Evolutionary conservation across 1,284 basidiomycete genomes (phyloP), one percentile per base, ranked within the genome.

Genomic region (Cryptococcus maquisensis): DNA sequence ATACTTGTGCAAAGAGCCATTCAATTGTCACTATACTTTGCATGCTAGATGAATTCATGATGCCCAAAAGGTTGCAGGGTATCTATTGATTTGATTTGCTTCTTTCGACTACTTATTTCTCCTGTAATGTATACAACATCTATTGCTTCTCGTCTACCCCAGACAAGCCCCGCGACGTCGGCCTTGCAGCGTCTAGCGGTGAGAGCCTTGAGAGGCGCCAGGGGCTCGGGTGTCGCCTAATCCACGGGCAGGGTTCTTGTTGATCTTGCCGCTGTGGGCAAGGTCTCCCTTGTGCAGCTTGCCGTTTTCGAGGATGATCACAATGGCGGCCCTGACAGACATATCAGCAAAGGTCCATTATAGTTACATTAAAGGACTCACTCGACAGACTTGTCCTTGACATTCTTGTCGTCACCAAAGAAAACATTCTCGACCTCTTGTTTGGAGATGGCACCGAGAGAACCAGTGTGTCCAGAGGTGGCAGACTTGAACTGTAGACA

Each of bases 301-400:
- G 43, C 72, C 72, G 56, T 73, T 65, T 53, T 64, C 52, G 47
- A 74, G 69, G 59, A 74, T 74, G 60, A 73, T 49, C 20, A 51
- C 40, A 58, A 74, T 74, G 44, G 70, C 72, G 54, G 70, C 72
- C 49, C 72, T 74, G 57, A 28, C 16, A 20, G 49, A 38, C 6
- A 38, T 26, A 16, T 32, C 18, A 37, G 43, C 26, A 21, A 23
- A 15, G 28, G 28, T 8, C 6, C 4, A 32, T 32, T 10, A 32
- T 32, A 6, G 16, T 5, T 15, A 47, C 8, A n/a, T n/a, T n/a
- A n/a, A n/a, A n/a, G n/a, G 7, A 72, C 72, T 61, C 63, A 74
- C 72, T 74, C 72, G 43, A 65, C 54, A 38, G 65, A 66, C 66
- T 74, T 74, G 61, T 71, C 69, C 62, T 71, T 71, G 59, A 69